Conservation (phyloP, 805 yeast species). For the Spathaspora boniae region DNA sequence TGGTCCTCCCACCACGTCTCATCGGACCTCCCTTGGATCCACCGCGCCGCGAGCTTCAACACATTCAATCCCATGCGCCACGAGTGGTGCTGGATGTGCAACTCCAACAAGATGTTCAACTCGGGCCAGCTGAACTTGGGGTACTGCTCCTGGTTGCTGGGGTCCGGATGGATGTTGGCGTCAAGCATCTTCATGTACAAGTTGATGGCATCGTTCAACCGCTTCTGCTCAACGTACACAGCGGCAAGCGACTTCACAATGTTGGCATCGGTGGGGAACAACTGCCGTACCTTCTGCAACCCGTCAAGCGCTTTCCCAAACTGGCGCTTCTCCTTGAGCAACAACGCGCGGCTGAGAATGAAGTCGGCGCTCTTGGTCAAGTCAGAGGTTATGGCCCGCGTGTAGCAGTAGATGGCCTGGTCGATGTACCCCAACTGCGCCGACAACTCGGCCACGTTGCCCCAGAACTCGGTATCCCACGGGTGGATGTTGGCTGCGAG, state of each 20-base stretch:
- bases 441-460: slow-evolving; percentile 66
- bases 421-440: slow-evolving; percentile 62
- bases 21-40: slow-evolving; percentile 69
- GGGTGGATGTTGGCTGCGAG: slow-evolving; percentile 76
- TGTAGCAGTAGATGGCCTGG: slow-evolving; percentile 78
- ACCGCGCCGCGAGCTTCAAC: slow-evolving; percentile 70
- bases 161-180: slow-evolving; percentile 44
- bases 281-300: slow-evolving; percentile 52
- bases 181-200: slow-evolving; percentile 64
- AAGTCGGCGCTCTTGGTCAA: slow-evolving; percentile 37
- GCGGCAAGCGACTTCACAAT: slow-evolving; percentile 56
- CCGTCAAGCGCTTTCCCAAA: slow-evolving; percentile 72
- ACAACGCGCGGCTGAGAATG: slow-evolving; percentile 59
- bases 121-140: slow-evolving; percentile 84
- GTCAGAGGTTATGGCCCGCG: slow-evolving; percentile 26
- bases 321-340: slow-evolving; percentile 65
- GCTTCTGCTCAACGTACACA: slow-evolving; percentile 51
- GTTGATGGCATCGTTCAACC: slow-evolving; percentile 71
- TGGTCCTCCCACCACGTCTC: slow-evolving; percentile 66
- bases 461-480: slow-evolving; percentile 76
- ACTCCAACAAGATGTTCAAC: slow-evolving; percentile 76
- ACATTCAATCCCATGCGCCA: slow-evolving; percentile 61
- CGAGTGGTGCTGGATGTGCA: slow-evolving; percentile 66
- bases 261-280: slow-evolving; percentile 56
- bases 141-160: slow-evolving; percentile 16